These are phyloP conservation scores for Phalaenopsis equestris DNA, from an alignment of 106 monocot species.

Conservation along the genomic window DNA sequence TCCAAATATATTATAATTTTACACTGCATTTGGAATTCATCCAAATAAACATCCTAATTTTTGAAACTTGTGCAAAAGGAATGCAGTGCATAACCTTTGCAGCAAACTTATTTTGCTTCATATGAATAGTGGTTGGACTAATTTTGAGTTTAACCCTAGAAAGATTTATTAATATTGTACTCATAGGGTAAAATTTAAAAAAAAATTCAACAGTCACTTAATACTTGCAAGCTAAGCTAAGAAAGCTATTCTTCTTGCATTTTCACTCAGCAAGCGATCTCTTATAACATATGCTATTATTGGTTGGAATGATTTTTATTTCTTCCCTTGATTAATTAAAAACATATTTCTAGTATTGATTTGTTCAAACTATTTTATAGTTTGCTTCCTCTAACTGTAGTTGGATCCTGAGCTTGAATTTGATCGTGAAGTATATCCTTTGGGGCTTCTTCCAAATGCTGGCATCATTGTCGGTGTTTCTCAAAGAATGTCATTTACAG, in stretches of 20 bases:
- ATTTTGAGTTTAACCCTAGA: too few relatives aligned
- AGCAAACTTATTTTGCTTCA: too few relatives aligned
- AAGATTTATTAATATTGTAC: neutral
- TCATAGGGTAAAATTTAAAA: neutral
- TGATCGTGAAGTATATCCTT: slow-evolving; percentile 97
- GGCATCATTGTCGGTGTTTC: slow-evolving; percentile 92
- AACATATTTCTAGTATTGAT: neutral
- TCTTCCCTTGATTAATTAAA: neutral
- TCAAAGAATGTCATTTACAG: slow-evolving; percentile 92
- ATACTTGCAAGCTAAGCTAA: neutral
- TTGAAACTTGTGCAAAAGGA: too few relatives aligned
- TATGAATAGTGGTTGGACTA: neutral
- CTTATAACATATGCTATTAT: neutral
- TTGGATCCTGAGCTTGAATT: slow-evolving; percentile 99
- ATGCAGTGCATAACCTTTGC: too few relatives aligned
- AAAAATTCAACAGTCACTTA: neutral
- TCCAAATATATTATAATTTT: too few relatives aligned
- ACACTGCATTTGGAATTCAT: too few relatives aligned
- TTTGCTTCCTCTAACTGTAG: slow-evolving; percentile 27
- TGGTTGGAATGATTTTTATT: neutral
- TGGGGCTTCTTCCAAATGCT: slow-evolving; percentile 94
- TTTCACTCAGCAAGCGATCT: neutral
- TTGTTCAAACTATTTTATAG: neutral
- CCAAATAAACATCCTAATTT: too few relatives aligned
- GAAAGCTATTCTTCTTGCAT: neutral